Conservation (phyloP, 805 yeast genomes). For the Clavispora santaluciae region DNA sequence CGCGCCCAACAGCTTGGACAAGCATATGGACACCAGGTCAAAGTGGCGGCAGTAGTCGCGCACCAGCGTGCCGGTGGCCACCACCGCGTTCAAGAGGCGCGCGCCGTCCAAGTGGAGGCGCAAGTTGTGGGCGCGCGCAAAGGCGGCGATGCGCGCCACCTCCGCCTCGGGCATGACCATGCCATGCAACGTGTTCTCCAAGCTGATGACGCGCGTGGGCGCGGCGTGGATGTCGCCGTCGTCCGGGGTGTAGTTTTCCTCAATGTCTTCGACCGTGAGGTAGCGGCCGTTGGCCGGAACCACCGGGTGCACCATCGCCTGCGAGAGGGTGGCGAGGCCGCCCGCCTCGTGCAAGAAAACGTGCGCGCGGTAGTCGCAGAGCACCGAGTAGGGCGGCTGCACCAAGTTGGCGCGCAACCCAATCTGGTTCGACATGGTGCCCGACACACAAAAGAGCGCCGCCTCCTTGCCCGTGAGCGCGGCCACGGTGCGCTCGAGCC, state of each 20-base stretch:
- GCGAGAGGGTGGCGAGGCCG: constrained; percentile 83
- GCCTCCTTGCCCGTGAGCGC: constrained; percentile 72
- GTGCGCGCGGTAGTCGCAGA: constrained; percentile 86
- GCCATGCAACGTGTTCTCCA: constrained; percentile 90
- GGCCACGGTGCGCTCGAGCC: constrained; percentile 61
- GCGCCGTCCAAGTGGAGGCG: constrained; percentile 90
- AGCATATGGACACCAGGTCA: constrained; percentile 85
- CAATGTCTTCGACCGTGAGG: constrained; percentile 75
- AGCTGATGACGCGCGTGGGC: constrained; percentile 77
- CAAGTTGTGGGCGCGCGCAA: constrained; percentile 57
- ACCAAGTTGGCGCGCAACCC: constrained; percentile 69
- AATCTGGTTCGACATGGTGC: constrained; percentile 87
- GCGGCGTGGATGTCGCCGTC: constrained; percentile 85
- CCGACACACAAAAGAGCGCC: constrained; percentile 80
- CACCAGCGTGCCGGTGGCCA: constrained; percentile 63
- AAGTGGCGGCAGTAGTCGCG: constrained; percentile 68
- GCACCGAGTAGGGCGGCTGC: constrained; percentile 81
- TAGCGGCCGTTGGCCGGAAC: constrained; percentile 70
- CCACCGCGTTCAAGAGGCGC: constrained; percentile 88
- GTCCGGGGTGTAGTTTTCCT: constrained; percentile 55
- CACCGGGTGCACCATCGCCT: constrained; percentile 87
- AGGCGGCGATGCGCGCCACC: constrained; percentile 60
- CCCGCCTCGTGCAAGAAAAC: constrained; percentile 84
- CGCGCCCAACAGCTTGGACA: constrained; percentile 88
- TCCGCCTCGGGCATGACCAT: constrained; percentile 76